Conservation (phyloP, 208 protist species). For the Trypanosomatidae sp. region DNA sequence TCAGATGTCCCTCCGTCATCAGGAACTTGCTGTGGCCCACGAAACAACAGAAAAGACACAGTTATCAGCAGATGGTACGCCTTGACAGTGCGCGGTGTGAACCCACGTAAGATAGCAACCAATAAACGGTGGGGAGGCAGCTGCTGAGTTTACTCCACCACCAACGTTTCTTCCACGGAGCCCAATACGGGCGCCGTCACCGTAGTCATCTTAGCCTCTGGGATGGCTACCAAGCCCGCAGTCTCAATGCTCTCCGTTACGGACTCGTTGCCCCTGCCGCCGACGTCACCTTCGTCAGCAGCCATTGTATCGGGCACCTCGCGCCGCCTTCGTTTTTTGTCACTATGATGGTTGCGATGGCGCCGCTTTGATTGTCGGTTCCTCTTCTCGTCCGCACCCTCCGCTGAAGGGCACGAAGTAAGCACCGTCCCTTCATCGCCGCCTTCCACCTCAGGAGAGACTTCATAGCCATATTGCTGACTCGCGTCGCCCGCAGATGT, state of each 20-base stretch:
- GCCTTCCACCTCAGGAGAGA: background rate
- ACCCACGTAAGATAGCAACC: background rate
- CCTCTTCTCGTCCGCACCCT: background rate
- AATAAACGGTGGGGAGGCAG: background rate
- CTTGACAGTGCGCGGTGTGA: no score
- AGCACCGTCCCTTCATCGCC: background rate
- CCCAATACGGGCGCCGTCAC: background rate
- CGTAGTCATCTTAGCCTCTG: background rate
- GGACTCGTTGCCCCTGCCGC: background rate
- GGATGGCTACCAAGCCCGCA: background rate
- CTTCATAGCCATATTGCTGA: background rate
- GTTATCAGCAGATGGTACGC: background rate
- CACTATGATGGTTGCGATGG: background rate
- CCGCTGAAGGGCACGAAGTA: background rate
- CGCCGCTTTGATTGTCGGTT: conserved; percentile 12
- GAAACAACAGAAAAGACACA: conserved; percentile 3
- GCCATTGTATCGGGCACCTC: background rate
- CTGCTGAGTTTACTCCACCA: conserved; percentile 12
- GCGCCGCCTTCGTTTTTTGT: conserved; percentile 11
- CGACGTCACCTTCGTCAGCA: background rate
- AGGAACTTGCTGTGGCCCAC: background rate
- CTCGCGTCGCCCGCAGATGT: background rate
- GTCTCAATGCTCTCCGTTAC: background rate
- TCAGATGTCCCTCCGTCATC: background rate
- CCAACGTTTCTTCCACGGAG: conserved; percentile 10